Evolutionary conservation across 768 basidiomycete genomes (phyloP), one percentile per base, ranked within the genome.

Genomic region (Asterophora lycoperdoides): DNA sequence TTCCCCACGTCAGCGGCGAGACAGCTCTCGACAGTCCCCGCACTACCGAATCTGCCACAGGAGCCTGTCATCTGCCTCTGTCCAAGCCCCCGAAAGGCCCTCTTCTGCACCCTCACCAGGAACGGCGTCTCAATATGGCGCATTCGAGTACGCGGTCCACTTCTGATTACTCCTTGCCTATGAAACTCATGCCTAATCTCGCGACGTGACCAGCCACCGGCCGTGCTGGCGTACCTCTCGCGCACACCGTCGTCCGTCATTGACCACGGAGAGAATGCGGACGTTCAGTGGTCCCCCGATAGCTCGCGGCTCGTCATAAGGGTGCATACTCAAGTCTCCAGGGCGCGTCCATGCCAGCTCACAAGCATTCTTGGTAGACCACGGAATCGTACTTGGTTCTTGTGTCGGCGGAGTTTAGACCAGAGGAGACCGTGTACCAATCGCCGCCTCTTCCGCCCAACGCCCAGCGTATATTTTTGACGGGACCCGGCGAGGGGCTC

Each of bases 251-350:
- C 80, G 1, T 94, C 91, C 14, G 70, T 95, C 33, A 65, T 77
- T 46, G 84, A 89, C 50, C 93, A 94, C 62, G 93, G 93, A n/a
- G 79, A 83, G 58, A 95, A 93, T 56, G 53, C 75, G 15, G 68
- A 77, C 44, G 80, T 79, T 10, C 77, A 81, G 58, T 97, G 93
- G 93, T 83, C 92, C 14, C 83, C 84, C 45, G 91, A 93, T 63
- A 85, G 87, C 29, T 74, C 75, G 58, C 76, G 82, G 56, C 80
- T 97, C 41, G 80, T 93, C 45, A 78, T 97, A 17, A 81, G 87
- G 68, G 93, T 89, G 49, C 46, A 82, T 65, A 5, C 15, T 35
- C n/a, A 41, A 35, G 20, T 23, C 23, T 23, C 44, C 23, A 23
- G 11, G 15, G 19, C 26, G 14, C 9, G 32, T 41, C 32, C 8